A percentile compares a stretch with the other conserved stretches of the same genome.
phyloP scores from a whole-genome alignment of 2,329 filamentous ascomycete genomes.

The Fusarium euwallaceae region DNA sequence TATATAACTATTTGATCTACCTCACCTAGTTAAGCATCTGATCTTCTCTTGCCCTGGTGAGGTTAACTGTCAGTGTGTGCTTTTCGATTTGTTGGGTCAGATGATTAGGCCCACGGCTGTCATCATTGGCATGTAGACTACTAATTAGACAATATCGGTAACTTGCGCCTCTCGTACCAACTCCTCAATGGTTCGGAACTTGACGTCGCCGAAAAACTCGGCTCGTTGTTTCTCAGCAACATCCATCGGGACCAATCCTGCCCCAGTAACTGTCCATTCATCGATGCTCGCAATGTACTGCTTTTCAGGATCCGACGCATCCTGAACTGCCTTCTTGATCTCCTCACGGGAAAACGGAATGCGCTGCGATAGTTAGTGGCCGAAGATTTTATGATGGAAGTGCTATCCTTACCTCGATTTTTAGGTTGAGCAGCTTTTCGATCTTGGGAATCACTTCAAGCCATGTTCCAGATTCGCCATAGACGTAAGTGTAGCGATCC shows the following conservation, averaged over 20 bases:
- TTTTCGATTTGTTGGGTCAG: too few species aligned
- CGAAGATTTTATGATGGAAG: rapidly evolving
- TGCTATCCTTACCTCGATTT: neutral
- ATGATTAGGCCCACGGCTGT: too few species aligned
- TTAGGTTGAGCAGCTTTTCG: neutral
- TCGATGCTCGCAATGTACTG: neutral
- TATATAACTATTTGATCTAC: too few species aligned
- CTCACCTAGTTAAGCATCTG: too few species aligned
- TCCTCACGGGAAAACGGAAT: neutral
- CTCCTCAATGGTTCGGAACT: neutral
- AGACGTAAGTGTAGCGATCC: neutral
- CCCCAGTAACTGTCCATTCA: neutral
- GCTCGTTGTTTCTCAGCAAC: neutral
- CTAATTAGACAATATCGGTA: neutral
- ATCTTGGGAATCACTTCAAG: neutral
- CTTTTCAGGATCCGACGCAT: neutral
- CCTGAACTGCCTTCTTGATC: neutral
- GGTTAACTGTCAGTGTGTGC: too few species aligned
- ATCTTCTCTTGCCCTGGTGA: too few species aligned
- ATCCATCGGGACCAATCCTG: neutral
- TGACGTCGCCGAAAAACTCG: neutral
- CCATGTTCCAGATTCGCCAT: neutral
- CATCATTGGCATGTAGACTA: too few species aligned
- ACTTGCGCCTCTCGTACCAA: neutral
- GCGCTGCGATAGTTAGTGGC: neutral